phyloP scores from a whole-genome alignment of 495 filamentous ascomycete species.

The Lophium mytilinum region DNA sequence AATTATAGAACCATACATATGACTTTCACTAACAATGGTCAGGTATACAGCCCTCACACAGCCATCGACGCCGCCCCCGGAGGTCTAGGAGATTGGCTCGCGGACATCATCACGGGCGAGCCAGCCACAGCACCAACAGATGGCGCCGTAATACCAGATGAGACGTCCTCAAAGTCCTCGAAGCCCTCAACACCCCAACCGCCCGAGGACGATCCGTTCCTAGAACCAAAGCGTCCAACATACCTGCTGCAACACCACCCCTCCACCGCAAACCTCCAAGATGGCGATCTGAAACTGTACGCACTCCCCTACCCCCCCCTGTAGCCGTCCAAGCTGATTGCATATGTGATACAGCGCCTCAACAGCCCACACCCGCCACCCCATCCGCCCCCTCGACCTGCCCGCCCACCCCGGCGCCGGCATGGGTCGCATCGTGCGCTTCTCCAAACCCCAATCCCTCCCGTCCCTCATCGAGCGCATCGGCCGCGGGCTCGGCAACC shows the following conservation, averaged over 20 bases:
- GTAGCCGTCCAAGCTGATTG: neutral
- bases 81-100: conserved; percentile 92
- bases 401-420: conserved; percentile 60
- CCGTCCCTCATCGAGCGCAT: conserved; percentile 55
- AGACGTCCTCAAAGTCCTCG: conserved; percentile 16
- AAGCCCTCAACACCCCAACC: conserved; percentile 13
- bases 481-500: conserved; percentile 50
- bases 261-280: conserved; percentile 23
- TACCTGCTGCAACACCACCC: conserved; percentile 36
- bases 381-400: conserved; percentile 46
- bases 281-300: conserved; percentile 25
- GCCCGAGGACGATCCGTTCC: conserved; percentile 18
- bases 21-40: neutral
- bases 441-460: conserved; percentile 50
- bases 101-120: conserved; percentile 64
- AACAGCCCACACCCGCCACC: conserved; percentile 41
- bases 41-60: conserved; percentile 88
- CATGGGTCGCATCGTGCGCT: conserved; percentile 66
- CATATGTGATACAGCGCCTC: conserved; percentile 1
- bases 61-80: conserved; percentile 82
- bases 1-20: neutral
- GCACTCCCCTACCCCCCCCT: conserved; percentile 2
- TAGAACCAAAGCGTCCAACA: conserved; percentile 23
- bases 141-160: conserved; percentile 35
- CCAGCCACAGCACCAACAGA: conserved; percentile 10